phyloP scores from a whole-genome alignment of 2,329 filamentous ascomycete species.

The Fusarium sp. region DNA sequence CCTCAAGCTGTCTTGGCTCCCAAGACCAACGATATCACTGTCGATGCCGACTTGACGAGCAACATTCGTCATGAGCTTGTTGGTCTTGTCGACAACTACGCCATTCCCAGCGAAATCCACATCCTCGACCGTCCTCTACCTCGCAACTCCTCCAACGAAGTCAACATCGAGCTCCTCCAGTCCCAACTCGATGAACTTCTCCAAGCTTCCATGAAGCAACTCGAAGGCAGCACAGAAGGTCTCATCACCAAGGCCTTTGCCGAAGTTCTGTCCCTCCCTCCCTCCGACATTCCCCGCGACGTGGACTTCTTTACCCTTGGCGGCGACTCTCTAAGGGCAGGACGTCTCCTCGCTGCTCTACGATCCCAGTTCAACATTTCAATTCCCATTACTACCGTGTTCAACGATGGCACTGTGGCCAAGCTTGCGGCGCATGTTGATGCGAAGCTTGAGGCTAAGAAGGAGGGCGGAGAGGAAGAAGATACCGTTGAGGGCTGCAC shows the following conservation, averaged over 20 bases:
- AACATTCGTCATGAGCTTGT: not conserved
- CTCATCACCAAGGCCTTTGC: conserved; percentile 5
- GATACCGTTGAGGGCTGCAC: not conserved
- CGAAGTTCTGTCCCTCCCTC: not conserved
- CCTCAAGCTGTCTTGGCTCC: not conserved
- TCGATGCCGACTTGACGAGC: fast-evolving
- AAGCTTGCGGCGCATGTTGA: not conserved
- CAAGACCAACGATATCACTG: fast-evolving
- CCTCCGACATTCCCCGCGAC: not conserved
- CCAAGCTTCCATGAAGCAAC: not conserved
- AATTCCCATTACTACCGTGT: conserved; percentile 5
- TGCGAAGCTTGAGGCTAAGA: not conserved
- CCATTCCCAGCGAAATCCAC: not conserved
- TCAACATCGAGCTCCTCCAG: not conserved
- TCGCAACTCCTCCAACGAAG: fast-evolving
- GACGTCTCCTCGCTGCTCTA: not conserved
- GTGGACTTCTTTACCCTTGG: conserved; percentile 3
- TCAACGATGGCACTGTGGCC: not conserved
- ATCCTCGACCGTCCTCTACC: not conserved
- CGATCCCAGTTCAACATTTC: not conserved
- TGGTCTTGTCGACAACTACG: not conserved
- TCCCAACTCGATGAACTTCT: not conserved
- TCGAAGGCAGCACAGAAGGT: not conserved
- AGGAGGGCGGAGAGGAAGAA: fast-evolving
- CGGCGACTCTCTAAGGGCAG: not conserved